Percentiles rank a stretch among this genome's conserved stretches.
Evolutionary conservation across 2,329 filamentous ascomycete genomes (phyloP).

Genomic region (Lomentospora prolificans): DNA sequence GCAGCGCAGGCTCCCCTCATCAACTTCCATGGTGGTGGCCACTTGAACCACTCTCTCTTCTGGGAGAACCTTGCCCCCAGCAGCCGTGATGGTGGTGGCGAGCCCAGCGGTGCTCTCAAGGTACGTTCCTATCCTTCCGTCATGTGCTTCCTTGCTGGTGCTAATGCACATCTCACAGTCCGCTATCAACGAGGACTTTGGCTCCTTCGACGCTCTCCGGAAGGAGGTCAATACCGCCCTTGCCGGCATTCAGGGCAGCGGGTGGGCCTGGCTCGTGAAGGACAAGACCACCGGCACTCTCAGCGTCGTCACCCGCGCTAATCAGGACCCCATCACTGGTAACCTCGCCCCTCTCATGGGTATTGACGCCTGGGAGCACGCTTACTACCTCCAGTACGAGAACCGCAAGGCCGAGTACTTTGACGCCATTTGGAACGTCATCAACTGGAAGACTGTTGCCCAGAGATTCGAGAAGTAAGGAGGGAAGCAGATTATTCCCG

Average conservation of each 20-base stretch:
- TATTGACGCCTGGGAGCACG: constrained; percentile 94
- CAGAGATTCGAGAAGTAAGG: constrained; percentile 54
- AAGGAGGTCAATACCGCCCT: constrained; percentile 60
- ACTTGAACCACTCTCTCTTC: constrained; percentile 81
- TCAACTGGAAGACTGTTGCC: constrained; percentile 90
- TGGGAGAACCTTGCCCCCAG: constrained; percentile 72
- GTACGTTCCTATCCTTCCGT: constrained; percentile 17
- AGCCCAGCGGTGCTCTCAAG: constrained; percentile 52
- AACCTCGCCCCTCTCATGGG: constrained; percentile 75
- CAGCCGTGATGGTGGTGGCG: constrained; percentile 50
- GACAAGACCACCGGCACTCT: constrained; percentile 53
- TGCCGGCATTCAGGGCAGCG: constrained; percentile 72
- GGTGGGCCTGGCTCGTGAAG: constrained; percentile 85
- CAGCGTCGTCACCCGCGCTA: constrained; percentile 61
- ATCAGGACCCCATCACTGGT: constrained; percentile 83
- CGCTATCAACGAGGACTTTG: constrained; percentile 58
- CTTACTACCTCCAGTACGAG: constrained; percentile 92
- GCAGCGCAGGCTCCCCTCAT: constrained; percentile 44
- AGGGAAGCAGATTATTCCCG: background rate
- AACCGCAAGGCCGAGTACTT: constrained; percentile 98
- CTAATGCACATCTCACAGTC: constrained; percentile 28
- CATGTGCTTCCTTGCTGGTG: no score
- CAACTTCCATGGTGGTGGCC: constrained; percentile 76
- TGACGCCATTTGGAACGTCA: constrained; percentile 82
- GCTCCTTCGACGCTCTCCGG: constrained; percentile 52